A percentile compares a stretch with the other conserved stretches of the same genome.
These are phyloP conservation scores for Aspergillus haitiensis DNA, from an alignment of 495 filamentous ascomycete genomes.

Conservation along the genomic window DNA sequence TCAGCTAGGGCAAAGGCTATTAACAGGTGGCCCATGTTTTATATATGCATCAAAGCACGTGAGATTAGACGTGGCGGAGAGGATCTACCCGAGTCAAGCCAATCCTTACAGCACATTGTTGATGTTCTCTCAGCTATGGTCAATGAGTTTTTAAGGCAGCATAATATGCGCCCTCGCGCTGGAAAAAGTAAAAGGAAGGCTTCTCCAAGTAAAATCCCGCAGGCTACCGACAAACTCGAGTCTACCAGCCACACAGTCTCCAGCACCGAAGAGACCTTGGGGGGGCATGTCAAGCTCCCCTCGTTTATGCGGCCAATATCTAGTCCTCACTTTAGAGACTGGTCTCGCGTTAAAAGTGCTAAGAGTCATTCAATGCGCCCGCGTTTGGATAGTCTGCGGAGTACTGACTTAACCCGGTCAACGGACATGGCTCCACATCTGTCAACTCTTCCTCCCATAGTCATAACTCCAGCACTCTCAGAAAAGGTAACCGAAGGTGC, in stretches of 20 bases:
- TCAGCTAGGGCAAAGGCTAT: conserved; percentile 61
- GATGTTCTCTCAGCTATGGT: conserved; percentile 64
- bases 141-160: conserved; percentile 65
- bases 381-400: not conserved
- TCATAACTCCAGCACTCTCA: no score
- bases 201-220: not conserved
- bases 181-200: conserved; percentile 23
- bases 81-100: conserved; percentile 42
- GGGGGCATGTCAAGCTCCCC: conserved; percentile 36
- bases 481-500: no score
- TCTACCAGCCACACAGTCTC: not conserved
- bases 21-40: conserved; percentile 91
- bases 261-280: conserved; percentile 32
- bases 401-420: not conserved
- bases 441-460: no score
- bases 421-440: no score
- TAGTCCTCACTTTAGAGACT: conserved; percentile 52
- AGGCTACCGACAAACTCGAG: conserved; percentile 1
- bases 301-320: conserved; percentile 26
- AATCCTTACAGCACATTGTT: conserved; percentile 51
- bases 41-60: conserved; percentile 61
- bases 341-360: conserved; percentile 69
- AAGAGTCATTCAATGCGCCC: conserved; percentile 18
- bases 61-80: conserved; percentile 21
- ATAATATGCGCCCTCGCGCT: conserved; percentile 58